A percentile compares a stretch with the other conserved stretches of the same genome.
Conservation (phyloP, 805 yeast species). For the Candida golubevii region DNA sequence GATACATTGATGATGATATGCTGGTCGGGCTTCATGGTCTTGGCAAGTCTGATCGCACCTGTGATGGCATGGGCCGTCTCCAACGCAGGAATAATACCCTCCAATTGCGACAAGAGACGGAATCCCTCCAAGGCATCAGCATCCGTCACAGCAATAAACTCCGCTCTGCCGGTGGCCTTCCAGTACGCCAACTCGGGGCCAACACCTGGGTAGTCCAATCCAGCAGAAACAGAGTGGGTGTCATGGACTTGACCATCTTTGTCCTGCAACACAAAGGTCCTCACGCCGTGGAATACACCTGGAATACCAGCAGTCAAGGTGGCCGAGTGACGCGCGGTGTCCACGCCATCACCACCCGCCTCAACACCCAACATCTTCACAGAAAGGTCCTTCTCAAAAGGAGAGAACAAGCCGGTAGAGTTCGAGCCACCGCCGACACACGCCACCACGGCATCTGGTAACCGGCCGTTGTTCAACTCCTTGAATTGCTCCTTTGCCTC, state of each 20-base stretch:
- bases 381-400: constrained; percentile 75
- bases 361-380: constrained; percentile 91
- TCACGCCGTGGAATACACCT: constrained; percentile 98
- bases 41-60: constrained; percentile 86
- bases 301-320: constrained; percentile 92
- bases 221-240: constrained; percentile 97
- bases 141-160: constrained; percentile 88
- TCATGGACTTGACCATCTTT: constrained; percentile 94
- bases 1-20: constrained; percentile 85
- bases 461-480: constrained; percentile 68
- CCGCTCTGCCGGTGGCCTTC: constrained; percentile 91
- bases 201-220: constrained; percentile 98
- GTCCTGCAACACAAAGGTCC: constrained; percentile 87
- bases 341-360: constrained; percentile 98
- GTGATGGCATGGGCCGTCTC: constrained; percentile 96
- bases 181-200: constrained; percentile 97
- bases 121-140: constrained; percentile 94
- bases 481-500: constrained; percentile 92
- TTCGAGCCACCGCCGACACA: constrained; percentile 99
- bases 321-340: constrained; percentile 87
- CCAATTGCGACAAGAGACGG: constrained; percentile 81
- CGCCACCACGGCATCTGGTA: constrained; percentile 94
- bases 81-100: constrained; percentile 97
- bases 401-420: constrained; percentile 92
- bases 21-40: constrained; percentile 73